These are phyloP conservation scores for Cryomyces minteri DNA, from an alignment of 495 filamentous ascomycete genomes.

Conservation along the genomic window DNA sequence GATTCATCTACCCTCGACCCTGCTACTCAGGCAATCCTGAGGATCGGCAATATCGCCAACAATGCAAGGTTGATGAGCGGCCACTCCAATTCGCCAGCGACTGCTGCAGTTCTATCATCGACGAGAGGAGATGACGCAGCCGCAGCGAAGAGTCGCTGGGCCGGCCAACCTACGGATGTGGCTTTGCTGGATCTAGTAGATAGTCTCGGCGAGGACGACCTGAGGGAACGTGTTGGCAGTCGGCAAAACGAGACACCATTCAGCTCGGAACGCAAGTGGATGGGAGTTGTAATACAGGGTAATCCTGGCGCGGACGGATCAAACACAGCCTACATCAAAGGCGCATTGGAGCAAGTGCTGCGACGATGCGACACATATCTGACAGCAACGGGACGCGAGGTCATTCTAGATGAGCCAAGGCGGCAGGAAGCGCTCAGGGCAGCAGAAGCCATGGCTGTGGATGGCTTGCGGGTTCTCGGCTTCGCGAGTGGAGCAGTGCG, in stretches of 20 bases:
- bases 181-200: constrained; percentile 87
- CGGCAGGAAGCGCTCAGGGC: constrained; percentile 59
- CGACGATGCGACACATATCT: constrained; percentile 80
- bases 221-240: constrained; percentile 62
- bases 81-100: constrained; percentile 39
- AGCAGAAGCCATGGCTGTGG: constrained; percentile 75
- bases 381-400: constrained; percentile 68
- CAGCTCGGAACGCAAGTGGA: constrained; percentile 96
- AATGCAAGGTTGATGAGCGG: constrained; percentile 61
- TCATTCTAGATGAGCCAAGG: constrained; percentile 64
- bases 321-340: constrained; percentile 84
- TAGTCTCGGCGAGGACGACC: constrained; percentile 73
- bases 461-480: constrained; percentile 78
- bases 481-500: constrained; percentile 61
- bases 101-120: constrained; percentile 58
- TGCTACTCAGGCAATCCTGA: constrained; percentile 58
- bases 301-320: constrained; percentile 23
- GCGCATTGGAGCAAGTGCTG: constrained; percentile 76
- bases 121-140: constrained; percentile 44
- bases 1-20: constrained; percentile 44
- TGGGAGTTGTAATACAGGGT: constrained; percentile 67
- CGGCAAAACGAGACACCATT: constrained; percentile 78
- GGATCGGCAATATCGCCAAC: constrained; percentile 91
- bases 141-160: constrained; percentile 66
- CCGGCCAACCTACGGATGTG: constrained; percentile 93